phyloP scores from a whole-genome alignment of 495 filamentous ascomycete species.

The Aspergillus biplanus region DNA sequence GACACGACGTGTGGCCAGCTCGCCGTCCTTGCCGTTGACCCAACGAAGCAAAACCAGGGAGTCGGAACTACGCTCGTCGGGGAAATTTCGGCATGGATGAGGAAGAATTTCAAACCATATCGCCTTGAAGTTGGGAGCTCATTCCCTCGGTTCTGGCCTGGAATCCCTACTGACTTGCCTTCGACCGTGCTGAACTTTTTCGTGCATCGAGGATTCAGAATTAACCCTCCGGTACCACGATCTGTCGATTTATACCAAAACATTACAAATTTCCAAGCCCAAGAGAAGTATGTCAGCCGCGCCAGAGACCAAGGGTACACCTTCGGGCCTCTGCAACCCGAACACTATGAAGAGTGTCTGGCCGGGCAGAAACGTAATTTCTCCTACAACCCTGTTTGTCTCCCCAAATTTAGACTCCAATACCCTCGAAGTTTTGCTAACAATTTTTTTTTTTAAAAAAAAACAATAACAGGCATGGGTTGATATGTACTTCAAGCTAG shows the following conservation, averaged over 20 bases:
- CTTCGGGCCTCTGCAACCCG: constrained; percentile 43
- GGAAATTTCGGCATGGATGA: constrained; percentile 38
- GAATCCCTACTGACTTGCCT: constrained; percentile 46
- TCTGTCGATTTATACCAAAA: constrained; percentile 49
- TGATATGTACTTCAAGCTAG: constrained; percentile 43
- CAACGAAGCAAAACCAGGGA: constrained; percentile 42
- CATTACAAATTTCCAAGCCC: constrained; percentile 41
- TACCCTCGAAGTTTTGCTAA: background rate
- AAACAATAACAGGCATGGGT: constrained; percentile 46
- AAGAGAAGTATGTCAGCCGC: constrained; percentile 39
- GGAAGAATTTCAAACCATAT: constrained; percentile 28
- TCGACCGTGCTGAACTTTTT: constrained; percentile 46
- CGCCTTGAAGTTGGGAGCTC: constrained; percentile 43
- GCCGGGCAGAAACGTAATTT: constrained; percentile 51
- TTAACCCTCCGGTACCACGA: constrained; percentile 32
- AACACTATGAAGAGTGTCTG: constrained; percentile 48
- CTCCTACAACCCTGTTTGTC: constrained; percentile 39
- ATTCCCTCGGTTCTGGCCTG: constrained; percentile 56
- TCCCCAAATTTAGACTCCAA: constrained; percentile 4
- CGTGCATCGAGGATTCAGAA: constrained; percentile 46
- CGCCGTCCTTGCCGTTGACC: constrained; percentile 47
- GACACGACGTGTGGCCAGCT: constrained; percentile 35
- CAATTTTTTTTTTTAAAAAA: background rate
- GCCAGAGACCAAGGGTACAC: constrained; percentile 41
- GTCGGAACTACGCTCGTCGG: constrained; percentile 47